These are phyloP conservation scores for Novymonas esmeraldas DNA, from an alignment of 208 protist species.

Conservation along the genomic window DNA sequence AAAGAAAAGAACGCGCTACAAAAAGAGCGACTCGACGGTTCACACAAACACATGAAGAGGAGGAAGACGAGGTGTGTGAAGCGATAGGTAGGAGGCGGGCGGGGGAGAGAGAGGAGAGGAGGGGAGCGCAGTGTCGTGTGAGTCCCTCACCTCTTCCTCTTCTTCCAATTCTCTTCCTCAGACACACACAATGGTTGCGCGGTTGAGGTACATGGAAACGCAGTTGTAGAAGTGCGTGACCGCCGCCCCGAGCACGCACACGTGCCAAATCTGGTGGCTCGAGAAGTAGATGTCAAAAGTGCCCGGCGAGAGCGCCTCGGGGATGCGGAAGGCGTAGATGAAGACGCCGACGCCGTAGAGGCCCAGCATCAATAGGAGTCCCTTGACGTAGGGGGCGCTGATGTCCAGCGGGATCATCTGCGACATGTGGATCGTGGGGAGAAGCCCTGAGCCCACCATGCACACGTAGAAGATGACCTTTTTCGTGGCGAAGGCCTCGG, in stretches of 20 bases:
- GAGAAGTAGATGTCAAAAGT: conserved; percentile 72
- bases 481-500: conserved; percentile 47
- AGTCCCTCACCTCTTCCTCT: no score
- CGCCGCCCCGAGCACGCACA: conserved; percentile 79
- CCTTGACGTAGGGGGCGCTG: conserved; percentile 46
- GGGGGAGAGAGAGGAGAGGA: no score
- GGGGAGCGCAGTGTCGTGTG: no score
- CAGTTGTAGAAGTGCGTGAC: conserved; percentile 79
- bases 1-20: not conserved
- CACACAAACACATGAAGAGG: no score
- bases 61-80: no score
- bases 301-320: conserved; percentile 72
- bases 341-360: conserved; percentile 85
- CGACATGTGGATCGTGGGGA: conserved; percentile 72
- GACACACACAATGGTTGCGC: conserved; percentile 36
- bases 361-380: conserved; percentile 61
- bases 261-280: conserved; percentile 85
- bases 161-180: no score
- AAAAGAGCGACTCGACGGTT: no score
- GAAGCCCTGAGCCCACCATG: conserved; percentile 71
- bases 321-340: conserved; percentile 80
- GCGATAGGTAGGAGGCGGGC: no score
- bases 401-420: conserved; percentile 46
- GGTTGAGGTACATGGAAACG: conserved; percentile 63
- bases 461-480: conserved; percentile 78